A percentile compares a stretch with the other conserved stretches of the same genome.
Conservation (phyloP, 106 monocot genomes). For the Dioscorea zingiberensis region DNA sequence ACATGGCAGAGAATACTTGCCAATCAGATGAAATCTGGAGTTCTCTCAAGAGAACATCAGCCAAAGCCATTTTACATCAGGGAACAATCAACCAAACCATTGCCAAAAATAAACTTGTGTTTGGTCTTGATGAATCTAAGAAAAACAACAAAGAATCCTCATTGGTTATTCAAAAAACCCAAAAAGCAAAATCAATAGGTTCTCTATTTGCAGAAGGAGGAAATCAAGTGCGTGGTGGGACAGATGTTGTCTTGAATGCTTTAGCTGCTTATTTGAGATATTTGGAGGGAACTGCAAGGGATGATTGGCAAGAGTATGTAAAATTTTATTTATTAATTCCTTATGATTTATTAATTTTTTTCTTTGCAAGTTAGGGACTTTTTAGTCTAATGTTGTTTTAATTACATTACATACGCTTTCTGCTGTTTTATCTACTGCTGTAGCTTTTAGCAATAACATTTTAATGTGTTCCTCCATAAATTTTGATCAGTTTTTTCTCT, state of each 20-base stretch:
- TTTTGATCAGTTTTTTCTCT: no score
- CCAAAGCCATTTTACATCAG: slow-evolving; percentile 37
- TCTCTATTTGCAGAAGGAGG: slow-evolving; percentile 58
- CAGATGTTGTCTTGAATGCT: slow-evolving; percentile 56
- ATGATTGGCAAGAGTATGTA: slow-evolving; percentile 95
- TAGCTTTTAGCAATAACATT: no score
- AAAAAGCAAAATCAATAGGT: slow-evolving; percentile 25
- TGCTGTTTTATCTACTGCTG: no score
- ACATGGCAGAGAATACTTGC: slow-evolving; percentile 22
- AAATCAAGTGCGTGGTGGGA: slow-evolving; percentile 71
- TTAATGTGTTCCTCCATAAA: no score
- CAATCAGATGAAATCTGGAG: slow-evolving; percentile 43
- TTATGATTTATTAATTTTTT: no score
- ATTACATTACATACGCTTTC: no score
- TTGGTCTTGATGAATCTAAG: slow-evolving; percentile 6
- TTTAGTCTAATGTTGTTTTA: no score
- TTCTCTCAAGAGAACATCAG: slow-evolving; percentile 46
- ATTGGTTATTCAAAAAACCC: background rate
- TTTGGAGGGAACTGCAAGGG: slow-evolving; percentile 78
- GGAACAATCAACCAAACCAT: slow-evolving; percentile 8
- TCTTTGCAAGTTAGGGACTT: no score
- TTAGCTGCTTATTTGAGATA: slow-evolving; percentile 84
- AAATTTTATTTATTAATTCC: background rate
- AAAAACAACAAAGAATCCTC: slow-evolving; percentile 10
- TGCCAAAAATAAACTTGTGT: slow-evolving; percentile 10